phyloP scores from a whole-genome alignment of 805 yeast genomes.

The baker's yeast (Saccharomyces cerevisiae) region DNA sequence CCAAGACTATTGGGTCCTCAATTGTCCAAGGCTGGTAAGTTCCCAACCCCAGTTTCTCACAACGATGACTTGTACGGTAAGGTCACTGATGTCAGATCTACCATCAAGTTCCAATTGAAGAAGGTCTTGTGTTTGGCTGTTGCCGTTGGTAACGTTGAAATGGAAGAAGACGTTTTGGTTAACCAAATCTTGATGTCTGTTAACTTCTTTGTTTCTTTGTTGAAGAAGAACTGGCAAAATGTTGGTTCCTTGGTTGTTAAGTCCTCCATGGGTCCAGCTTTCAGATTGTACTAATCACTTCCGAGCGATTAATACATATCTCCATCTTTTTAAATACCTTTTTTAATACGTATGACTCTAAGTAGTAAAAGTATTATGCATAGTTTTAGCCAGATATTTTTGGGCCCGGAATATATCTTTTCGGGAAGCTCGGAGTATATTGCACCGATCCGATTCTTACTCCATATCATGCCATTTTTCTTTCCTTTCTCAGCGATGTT shows the following conservation, averaged over 20 bases:
- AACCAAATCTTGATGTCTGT: conserved; percentile 98
- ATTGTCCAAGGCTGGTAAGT: conserved; percentile 99
- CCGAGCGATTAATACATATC: neutral
- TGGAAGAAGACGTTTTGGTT: conserved; percentile 93
- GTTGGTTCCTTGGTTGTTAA: conserved; percentile 98
- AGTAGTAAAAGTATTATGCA: neutral
- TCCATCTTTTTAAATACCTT: neutral
- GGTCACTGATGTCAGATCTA: conserved; percentile 95
- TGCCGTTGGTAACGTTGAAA: conserved; percentile 98
- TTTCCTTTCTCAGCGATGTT: neutral
- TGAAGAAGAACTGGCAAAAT: conserved; percentile 99
- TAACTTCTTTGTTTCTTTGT: conserved; percentile 97
- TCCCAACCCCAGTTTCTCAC: conserved; percentile 99
- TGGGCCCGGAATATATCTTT: neutral
- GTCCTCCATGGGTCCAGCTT: conserved; percentile 99
- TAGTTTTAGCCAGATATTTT: neutral
- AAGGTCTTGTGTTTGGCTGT: conserved; percentile 99
- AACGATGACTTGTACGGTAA: conserved; percentile 93
- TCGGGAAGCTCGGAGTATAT: neutral
- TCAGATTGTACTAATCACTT: conserved; percentile 89
- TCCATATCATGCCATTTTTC: neutral
- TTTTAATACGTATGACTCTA: neutral
- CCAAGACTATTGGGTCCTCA: conserved; percentile 99
- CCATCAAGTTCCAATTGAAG: conserved; percentile 99
- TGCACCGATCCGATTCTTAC: neutral